Evolutionary conservation across 805 yeast species (phyloP).

Genomic region (Ogataea nitratoaversa): DNA sequence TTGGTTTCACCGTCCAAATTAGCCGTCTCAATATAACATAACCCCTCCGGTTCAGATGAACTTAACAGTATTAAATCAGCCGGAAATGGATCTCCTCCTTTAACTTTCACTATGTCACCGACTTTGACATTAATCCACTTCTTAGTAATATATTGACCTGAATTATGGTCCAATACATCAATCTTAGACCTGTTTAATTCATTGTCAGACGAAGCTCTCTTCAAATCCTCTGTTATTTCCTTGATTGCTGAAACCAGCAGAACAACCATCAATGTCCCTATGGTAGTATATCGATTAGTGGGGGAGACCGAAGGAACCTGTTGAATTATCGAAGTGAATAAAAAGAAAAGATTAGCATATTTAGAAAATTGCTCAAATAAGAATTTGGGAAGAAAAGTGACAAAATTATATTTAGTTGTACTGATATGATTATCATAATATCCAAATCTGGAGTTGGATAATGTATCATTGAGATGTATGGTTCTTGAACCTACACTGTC

Average conservation of each 20-base stretch:
- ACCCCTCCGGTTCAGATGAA: conserved; percentile 97
- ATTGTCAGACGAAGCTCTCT: conserved; percentile 81
- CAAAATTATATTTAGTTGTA: conserved; percentile 91
- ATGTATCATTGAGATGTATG: conserved; percentile 63
- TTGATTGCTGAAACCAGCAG: conserved; percentile 87
- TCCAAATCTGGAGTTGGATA: conserved; percentile 48
- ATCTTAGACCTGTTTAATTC: conserved; percentile 77
- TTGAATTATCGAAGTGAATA: conserved; percentile 89
- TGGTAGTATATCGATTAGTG: conserved; percentile 91
- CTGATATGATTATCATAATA: conserved; percentile 83
- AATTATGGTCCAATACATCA: conserved; percentile 51
- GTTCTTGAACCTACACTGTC: conserved; percentile 47
- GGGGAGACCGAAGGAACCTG: conserved; percentile 98
- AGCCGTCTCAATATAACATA: conserved; percentile 96
- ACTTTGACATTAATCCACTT: conserved; percentile 87
- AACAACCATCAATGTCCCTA: conserved; percentile 84
- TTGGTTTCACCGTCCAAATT: conserved; percentile 98
- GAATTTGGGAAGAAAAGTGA: conserved; percentile 92
- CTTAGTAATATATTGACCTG: conserved; percentile 59
- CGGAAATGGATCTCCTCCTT: conserved; percentile 87
- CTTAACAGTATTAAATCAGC: conserved; percentile 84
- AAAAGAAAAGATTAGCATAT: conserved; percentile 90
- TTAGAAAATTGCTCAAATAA: conserved; percentile 95
- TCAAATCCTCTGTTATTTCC: conserved; percentile 86
- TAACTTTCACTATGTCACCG: conserved; percentile 85